These are phyloP conservation scores for Imleria badia DNA, from an alignment of 768 basidiomycete genomes.

Conservation along the genomic window DNA sequence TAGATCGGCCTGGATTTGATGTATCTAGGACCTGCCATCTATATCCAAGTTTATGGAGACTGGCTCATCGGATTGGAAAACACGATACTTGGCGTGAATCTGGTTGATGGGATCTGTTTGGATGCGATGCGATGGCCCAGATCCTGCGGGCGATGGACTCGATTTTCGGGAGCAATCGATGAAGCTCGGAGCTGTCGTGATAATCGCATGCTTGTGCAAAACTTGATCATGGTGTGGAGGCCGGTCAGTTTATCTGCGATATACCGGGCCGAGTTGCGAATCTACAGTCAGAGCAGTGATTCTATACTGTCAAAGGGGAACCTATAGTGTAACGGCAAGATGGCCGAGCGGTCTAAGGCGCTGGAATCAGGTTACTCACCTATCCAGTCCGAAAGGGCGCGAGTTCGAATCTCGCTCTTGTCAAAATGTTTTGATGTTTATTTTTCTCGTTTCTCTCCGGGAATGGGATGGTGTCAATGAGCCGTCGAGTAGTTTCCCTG, in stretches of 20 bases:
- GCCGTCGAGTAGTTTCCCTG: too few relatives aligned
- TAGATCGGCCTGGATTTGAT: background rate
- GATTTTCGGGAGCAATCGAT: background rate
- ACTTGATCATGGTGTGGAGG: background rate
- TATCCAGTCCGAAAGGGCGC: slow-evolving; percentile 33
- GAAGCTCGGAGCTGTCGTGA: background rate
- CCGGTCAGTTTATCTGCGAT: too few relatives aligned
- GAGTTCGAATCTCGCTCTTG: slow-evolving; percentile 40
- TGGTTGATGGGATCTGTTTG: background rate
- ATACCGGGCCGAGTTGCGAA: too few relatives aligned
- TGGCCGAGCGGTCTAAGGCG: slow-evolving; percentile 64
- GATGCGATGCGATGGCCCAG: background rate
- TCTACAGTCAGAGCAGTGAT: background rate
- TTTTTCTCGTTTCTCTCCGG: background rate
- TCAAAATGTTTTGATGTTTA: slow-evolving; percentile 21
- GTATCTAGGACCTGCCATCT: too few relatives aligned
- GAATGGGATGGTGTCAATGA: too few relatives aligned
- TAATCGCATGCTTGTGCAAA: background rate
- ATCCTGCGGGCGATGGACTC: background rate
- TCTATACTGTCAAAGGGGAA: background rate
- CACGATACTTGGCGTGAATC: background rate
- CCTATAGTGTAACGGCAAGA: slow-evolving; percentile 27
- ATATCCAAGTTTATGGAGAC: background rate
- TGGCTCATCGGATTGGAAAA: background rate
- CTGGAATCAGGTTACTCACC: slow-evolving; percentile 46